Evolutionary conservation across 129 eudicot species (phyloP), one percentile per base, ranked within the genome.

Genomic region (Helianthus tuberosus): DNA sequence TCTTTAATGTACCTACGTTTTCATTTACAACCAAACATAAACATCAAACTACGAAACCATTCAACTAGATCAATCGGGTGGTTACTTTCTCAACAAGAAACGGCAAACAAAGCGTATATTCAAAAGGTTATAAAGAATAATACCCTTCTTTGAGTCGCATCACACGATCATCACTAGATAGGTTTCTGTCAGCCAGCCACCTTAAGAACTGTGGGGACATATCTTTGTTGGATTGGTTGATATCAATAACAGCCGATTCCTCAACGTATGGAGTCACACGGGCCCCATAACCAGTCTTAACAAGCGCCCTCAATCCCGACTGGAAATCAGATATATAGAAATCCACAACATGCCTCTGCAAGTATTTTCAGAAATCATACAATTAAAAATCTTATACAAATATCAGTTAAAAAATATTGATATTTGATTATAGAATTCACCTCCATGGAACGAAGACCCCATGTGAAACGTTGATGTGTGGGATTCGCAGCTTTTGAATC

Each of bases 61-160:
- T 49, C 2, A 10, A 25, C 15, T 23, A 20, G 64, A 58, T 10
- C n/a, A 23, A 10, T 10, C 4, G 1, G 3, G 68, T 5, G 13
- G 49, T 61, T 61, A 61, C 44, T 61, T 12, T 1, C 1, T 35
- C 44, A 61, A 13, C 8, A 35, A 61, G 11, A 32, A 32, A 13
- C 3, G 11, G 1, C 43, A 29, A 60, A 35, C 1, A 29, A 61
- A 32, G 44, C 60, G 11, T 32, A 25, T 13, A 13, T 14, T 36
- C 0, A 3, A 60, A 17, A 68, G 72, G 59, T 68, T 68, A 16
- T 2, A 38, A 75, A 41, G 29, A 43, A 52, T 36, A 32, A 68
- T 75, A 88, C 89, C 89, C 89, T 82, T 88, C 89, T 80, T 85
- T 85, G 68, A 88, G 70, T 69, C 89, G 92, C 92, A 87, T 84